Percentiles rank a stretch among this genome's conserved stretches.
phyloP scores from a whole-genome alignment of 352 stramenopile genomes.

The Detonula confervacea region DNA sequence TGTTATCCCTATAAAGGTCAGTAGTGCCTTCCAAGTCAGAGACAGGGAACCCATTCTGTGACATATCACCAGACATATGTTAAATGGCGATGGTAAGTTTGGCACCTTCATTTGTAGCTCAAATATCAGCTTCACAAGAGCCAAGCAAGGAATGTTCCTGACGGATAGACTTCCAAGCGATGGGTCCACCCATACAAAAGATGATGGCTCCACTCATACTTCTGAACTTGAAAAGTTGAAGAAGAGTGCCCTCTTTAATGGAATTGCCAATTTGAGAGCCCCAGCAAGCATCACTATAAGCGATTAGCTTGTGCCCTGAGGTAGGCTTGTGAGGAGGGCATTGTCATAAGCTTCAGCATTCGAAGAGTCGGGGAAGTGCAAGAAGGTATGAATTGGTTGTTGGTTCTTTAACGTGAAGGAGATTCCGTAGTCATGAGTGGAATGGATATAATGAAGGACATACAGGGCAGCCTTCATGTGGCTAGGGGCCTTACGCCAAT shows the following conservation, averaged over 20 bases:
- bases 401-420: background rate
- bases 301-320: too few species aligned
- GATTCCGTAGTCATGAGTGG: slow-evolving; percentile 8
- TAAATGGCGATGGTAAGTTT: background rate
- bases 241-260: background rate
- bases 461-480: slow-evolving; percentile 25
- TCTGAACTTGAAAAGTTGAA: slow-evolving; percentile 15
- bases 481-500: background rate
- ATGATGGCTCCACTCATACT: slow-evolving; percentile 24
- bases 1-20: slow-evolving; percentile 9
- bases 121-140: slow-evolving; percentile 29
- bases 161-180: slow-evolving; percentile 11
- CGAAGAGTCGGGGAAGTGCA: background rate
- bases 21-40: background rate
- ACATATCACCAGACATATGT: background rate
- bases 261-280: slow-evolving; percentile 17
- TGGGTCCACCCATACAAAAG: background rate
- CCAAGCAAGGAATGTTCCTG: background rate
- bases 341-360: slow-evolving; percentile 15
- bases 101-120: slow-evolving; percentile 2
- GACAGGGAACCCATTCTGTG: background rate
- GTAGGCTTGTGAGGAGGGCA: too few species aligned
- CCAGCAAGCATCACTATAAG: slow-evolving; percentile 22
- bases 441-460: slow-evolving; percentile 35
- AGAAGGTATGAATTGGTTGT: background rate